Conservation (phyloP, 352 stramenopile species). For the Phytopythium montanum region DNA sequence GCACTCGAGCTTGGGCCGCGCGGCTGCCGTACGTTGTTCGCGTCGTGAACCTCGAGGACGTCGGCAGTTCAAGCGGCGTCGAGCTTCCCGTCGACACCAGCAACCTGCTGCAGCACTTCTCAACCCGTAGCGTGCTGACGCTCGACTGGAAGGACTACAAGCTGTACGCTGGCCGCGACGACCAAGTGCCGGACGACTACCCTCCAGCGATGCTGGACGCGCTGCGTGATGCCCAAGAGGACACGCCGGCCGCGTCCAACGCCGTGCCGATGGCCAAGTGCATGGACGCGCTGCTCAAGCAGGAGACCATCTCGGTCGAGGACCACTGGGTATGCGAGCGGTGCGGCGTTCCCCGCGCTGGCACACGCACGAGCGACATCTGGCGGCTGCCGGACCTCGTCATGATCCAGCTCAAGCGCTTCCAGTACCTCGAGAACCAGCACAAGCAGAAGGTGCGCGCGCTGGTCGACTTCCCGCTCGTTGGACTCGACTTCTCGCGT, state of each 20-base stretch:
- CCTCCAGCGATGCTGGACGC: conserved; percentile 16
- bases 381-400: conserved; percentile 78
- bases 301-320: conserved; percentile 67
- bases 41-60: conserved; percentile 58
- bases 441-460: conserved; percentile 80
- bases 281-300: conserved; percentile 67
- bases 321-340: conserved; percentile 73
- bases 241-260: conserved; percentile 26
- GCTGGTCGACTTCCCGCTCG: conserved; percentile 76
- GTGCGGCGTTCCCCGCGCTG: conserved; percentile 58
- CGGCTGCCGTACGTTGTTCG: conserved; percentile 47
- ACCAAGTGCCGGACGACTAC: conserved; percentile 24
- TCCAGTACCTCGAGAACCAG: conserved; percentile 85
- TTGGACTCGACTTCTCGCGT: conserved; percentile 73
- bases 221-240: conserved; percentile 13
- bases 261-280: conserved; percentile 54
- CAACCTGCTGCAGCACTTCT: conserved; percentile 67
- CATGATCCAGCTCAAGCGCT: conserved; percentile 89
- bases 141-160: conserved; percentile 58
- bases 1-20: conserved; percentile 5
- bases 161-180: conserved; percentile 21
- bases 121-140: conserved; percentile 68
- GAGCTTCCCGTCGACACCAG: conserved; percentile 44
- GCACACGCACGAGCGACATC: conserved; percentile 55
- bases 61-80: conserved; percentile 31